These are phyloP conservation scores for Prasinococcaceae sp. DNA, from an alignment of 139 green algal genomes.

Conservation along the genomic window DNA sequence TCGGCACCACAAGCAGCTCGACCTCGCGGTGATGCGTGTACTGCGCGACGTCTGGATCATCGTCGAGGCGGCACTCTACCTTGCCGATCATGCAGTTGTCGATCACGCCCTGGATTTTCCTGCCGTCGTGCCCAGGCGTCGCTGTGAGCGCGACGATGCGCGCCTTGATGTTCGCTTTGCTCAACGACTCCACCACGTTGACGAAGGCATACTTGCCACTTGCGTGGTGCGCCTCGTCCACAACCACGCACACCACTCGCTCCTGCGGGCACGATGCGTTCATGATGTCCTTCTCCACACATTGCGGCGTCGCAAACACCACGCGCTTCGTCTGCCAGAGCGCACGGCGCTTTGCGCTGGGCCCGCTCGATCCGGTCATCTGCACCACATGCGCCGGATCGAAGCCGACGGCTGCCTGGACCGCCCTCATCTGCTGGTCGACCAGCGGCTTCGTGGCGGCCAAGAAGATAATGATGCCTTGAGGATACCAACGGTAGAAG, in stretches of 20 bases:
- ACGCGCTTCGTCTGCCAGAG: slow-evolving; percentile 49
- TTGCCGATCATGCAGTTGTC: slow-evolving; percentile 47
- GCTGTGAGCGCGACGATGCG: slow-evolving; percentile 72
- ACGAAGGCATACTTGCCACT: slow-evolving; percentile 48
- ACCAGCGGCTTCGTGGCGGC: slow-evolving; percentile 84
- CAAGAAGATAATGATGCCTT: slow-evolving; percentile 57
- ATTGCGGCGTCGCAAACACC: slow-evolving; percentile 86
- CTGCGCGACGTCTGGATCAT: slow-evolving; percentile 53
- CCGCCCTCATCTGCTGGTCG: slow-evolving; percentile 76
- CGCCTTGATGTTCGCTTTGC: slow-evolving; percentile 32
- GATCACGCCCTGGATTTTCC: slow-evolving; percentile 60
- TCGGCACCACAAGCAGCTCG: neutral
- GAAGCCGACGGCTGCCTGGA: slow-evolving; percentile 54
- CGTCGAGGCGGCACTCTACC: slow-evolving; percentile 61
- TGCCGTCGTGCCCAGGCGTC: slow-evolving; percentile 56
- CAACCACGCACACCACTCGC: slow-evolving; percentile 65
- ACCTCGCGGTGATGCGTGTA: slow-evolving; percentile 32
- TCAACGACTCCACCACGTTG: slow-evolving; percentile 28
- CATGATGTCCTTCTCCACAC: slow-evolving; percentile 71
- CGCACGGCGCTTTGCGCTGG: slow-evolving; percentile 15
- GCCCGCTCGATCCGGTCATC: slow-evolving; percentile 21
- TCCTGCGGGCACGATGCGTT: slow-evolving; percentile 28
- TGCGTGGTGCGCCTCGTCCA: slow-evolving; percentile 86
- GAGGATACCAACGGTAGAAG: slow-evolving; percentile 79
- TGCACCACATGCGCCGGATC: slow-evolving; percentile 27